phyloP scores from a whole-genome alignment of 345 rosid species.

The Fremontodendron californicum region DNA sequence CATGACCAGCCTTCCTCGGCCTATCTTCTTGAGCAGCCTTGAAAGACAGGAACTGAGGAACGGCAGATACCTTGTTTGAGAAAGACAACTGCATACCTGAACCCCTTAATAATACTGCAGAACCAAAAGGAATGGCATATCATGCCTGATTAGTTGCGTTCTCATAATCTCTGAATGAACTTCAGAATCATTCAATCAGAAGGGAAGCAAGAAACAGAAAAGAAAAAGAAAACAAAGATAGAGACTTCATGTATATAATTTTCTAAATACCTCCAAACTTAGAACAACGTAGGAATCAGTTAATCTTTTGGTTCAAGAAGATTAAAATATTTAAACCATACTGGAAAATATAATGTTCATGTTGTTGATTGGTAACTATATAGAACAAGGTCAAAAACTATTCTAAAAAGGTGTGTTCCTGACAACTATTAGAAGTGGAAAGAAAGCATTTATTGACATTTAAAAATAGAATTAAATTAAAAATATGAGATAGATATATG shows the following conservation, averaged over 20 bases:
- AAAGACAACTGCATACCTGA: constrained; percentile 61
- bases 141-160: background rate
- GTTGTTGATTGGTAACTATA: background rate
- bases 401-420: background rate
- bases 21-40: constrained; percentile 34
- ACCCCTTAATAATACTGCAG: constrained; percentile 34
- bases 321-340: background rate
- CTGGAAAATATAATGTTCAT: background rate
- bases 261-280: background rate
- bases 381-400: background rate
- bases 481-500: background rate
- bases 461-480: background rate
- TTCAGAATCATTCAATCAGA: background rate
- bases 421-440: background rate
- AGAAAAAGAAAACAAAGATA: background rate
- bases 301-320: background rate
- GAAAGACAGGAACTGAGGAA: constrained; percentile 62
- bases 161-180: background rate
- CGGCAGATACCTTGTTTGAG: constrained; percentile 52
- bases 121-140: constrained; percentile 12
- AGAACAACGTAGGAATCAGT: background rate
- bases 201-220: background rate
- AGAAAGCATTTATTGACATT: background rate
- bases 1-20: constrained; percentile 31
- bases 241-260: background rate